Evolutionary conservation across 495 filamentous ascomycete genomes (phyloP), one percentile per base, ranked within the genome.

Genomic region (Gamarada debralockiae): DNA sequence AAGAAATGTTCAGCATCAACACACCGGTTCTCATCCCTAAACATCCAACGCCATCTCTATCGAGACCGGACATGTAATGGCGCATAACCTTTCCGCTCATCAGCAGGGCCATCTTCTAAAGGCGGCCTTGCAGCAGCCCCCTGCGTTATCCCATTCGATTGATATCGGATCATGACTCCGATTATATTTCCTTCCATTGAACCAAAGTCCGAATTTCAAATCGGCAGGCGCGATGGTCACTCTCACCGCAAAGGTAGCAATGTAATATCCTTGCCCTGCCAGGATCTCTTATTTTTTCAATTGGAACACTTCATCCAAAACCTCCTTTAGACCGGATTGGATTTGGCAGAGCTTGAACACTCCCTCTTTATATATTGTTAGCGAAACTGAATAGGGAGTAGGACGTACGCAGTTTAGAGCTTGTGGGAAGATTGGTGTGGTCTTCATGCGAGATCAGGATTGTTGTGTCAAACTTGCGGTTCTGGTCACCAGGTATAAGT

Each of bases 161-260:
- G 59, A 56, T 55, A 82, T 77, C 5, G 73, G 70, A 31, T 78
- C 72, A 62, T 79, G 76, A 17, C 70, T 56, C 48, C 70, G 58
- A 45, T 73, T 60, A 38, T 77, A 73, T 50, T 62, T 67, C 23
- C 66, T 65, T 7, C 75, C 70, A 15, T 67, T 71, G 36, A 74
- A 76, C 73, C 75, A 77, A 3, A 80, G 41, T 60, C 79, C 72
- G 37, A 82, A 82, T 8, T 73, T 67, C 20, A 81, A 58, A 51
- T 81, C 78, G 0, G 77, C 79, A 7, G 77, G 65, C 7, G 76
- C 78, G 40, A 80, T 70, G 3, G 80, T 70, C 2, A 75, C 71
- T n/a, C 65, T 65, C 5, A 83, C 66, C 24, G 77, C 71, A 42
- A 80, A 82, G 3, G 53, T 66, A 13, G 72, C 72, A n/a, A 74